Conservation (phyloP, 2,329 filamentous ascomycete genomes). For the Colletotrichum navitas region DNA sequence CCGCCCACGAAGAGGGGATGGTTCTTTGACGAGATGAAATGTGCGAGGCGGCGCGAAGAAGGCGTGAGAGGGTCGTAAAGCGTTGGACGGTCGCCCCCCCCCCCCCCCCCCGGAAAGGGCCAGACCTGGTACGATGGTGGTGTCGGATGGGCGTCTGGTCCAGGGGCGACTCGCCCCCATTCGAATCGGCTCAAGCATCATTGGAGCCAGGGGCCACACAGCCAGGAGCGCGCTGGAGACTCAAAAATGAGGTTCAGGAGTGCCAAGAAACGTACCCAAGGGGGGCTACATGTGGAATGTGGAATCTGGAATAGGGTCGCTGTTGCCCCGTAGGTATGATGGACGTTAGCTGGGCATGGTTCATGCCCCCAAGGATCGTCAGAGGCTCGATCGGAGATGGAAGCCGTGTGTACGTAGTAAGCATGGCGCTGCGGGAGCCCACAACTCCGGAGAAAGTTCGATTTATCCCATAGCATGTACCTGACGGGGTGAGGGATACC, state of each 20-base stretch:
- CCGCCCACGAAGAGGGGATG: constrained; percentile 3
- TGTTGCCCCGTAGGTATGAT: neutral
- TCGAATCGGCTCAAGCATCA: constrained; percentile 7
- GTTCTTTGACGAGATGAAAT: neutral
- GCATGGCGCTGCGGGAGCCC: constrained; percentile 33
- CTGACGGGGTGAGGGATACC: constrained; percentile 11
- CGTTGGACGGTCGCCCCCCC: neutral
- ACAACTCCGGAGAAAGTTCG: neutral
- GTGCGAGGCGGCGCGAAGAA: neutral
- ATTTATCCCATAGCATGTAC: constrained; percentile 16
- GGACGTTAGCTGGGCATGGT: constrained; percentile 3
- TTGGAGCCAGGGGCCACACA: constrained; percentile 4
- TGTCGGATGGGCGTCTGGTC: neutral
- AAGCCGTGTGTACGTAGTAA: constrained; percentile 22
- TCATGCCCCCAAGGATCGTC: constrained; percentile 13
- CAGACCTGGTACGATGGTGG: constrained; percentile 39
- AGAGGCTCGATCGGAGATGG: constrained; percentile 36
- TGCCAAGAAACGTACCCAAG: constrained; percentile 26
- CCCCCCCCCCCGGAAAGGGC: neutral
- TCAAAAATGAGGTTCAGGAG: constrained; percentile 33
- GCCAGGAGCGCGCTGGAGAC: constrained; percentile 20
- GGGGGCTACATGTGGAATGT: constrained; percentile 6
- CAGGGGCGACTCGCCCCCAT: constrained; percentile 1
- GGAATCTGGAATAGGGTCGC: neutral
- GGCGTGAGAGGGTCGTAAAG: neutral